A percentile compares a stretch with the other conserved stretches of the same genome.
Conservation (phyloP, 169 alveolate genomes). For the Plasmodium fragile region DNA sequence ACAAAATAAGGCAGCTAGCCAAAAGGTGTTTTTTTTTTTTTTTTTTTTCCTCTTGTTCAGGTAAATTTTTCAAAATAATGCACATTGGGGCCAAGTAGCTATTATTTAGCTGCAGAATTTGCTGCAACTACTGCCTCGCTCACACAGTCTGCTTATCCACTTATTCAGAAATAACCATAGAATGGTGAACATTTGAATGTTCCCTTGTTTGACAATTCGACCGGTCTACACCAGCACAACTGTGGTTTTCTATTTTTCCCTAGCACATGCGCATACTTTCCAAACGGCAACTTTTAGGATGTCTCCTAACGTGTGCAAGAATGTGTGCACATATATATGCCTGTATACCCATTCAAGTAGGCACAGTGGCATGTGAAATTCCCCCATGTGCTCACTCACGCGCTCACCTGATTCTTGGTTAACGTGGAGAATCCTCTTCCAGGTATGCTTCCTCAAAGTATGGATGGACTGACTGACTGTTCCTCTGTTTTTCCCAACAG, state of each 20-base stretch:
- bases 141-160: neutral
- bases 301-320: neutral
- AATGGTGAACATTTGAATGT: neutral
- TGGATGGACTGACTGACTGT: neutral
- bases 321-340: neutral
- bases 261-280: neutral
- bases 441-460: neutral
- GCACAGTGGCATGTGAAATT: neutral
- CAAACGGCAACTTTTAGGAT: neutral
- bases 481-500: neutral
- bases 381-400: neutral
- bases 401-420: neutral
- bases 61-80: constrained; percentile 1
- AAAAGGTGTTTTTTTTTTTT: neutral
- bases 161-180: neutral
- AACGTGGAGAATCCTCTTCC: neutral
- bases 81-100: neutral
- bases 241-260: neutral
- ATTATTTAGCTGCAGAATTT: neutral
- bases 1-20: neutral
- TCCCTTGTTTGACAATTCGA: neutral
- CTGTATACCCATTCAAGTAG: neutral
- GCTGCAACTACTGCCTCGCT: neutral
- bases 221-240: constrained; percentile 2
- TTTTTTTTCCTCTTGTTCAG: neutral